phyloP scores from a whole-genome alignment of 331 rosid genomes.

The Pyrus hybrid region DNA sequence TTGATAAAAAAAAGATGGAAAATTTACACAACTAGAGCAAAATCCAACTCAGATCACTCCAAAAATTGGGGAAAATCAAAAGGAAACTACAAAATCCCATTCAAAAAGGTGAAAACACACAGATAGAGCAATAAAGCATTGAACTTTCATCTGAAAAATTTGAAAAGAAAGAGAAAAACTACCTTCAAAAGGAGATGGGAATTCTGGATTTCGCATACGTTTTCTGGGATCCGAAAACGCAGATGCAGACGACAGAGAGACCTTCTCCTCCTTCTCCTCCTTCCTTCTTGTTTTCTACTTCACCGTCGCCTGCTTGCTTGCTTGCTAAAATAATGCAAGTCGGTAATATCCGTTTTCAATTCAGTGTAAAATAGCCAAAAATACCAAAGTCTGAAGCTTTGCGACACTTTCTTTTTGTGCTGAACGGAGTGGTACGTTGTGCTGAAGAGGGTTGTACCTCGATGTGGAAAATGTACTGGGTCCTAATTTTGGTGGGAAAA shows the following conservation, averaged over 20 bases:
- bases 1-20: not conserved
- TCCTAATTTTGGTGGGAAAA: not conserved
- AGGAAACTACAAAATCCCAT: not conserved
- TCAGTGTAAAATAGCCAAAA: not conserved
- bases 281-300: constrained; percentile 12
- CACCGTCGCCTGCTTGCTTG: not conserved
- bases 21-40: not conserved
- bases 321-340: not conserved
- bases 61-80: not conserved
- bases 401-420: not conserved
- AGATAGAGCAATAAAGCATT: not conserved
- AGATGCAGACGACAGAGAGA: not conserved
- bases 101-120: too few relatives aligned
- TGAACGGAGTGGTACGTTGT: not conserved
- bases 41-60: constrained; percentile 2
- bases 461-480: not conserved
- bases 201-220: not conserved
- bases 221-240: not conserved
- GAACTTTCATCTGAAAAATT: not conserved
- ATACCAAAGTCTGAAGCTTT: not conserved
- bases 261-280: not conserved
- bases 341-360: not conserved
- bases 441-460: not conserved
- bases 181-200: constrained; percentile 10
- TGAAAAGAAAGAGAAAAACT: not conserved